Percentiles rank a stretch among this genome's conserved stretches.
Conservation (phyloP, 176 grass and related monocot species). For the Urochloa ruziziensis region DNA sequence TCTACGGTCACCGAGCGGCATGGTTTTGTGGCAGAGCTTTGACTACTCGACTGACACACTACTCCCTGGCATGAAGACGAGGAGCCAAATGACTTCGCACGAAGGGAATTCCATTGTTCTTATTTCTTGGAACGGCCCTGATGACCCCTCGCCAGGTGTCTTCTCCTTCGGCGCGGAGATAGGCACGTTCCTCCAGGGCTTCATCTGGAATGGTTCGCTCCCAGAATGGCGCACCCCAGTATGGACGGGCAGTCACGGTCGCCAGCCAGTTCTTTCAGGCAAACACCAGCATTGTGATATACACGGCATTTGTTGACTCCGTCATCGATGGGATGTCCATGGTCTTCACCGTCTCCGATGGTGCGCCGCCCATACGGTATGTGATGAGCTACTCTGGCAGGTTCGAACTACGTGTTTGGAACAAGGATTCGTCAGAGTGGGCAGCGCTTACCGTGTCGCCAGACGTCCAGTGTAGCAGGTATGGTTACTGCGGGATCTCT, state of each 20-base stretch:
- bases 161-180: slow-evolving; percentile 16
- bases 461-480: not conserved
- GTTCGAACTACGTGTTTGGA: not conserved
- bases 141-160: slow-evolving; percentile 26
- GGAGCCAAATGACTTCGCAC: not conserved
- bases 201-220: slow-evolving; percentile 15
- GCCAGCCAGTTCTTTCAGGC: not conserved
- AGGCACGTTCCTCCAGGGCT: not conserved
- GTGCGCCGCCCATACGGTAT: not conserved
- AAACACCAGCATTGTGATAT: not conserved
- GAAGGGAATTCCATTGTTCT: not conserved
- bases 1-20: not conserved
- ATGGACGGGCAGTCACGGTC: not conserved
- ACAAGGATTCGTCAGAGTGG: not conserved
- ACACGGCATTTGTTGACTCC: not conserved
- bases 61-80: slow-evolving; percentile 31
- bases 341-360: not conserved
- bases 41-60: slow-evolving; percentile 24
- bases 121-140: slow-evolving; percentile 30
- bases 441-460: rapidly evolving
- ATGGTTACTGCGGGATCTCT: not conserved
- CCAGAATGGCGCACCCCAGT: not conserved
- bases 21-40: slow-evolving; percentile 39
- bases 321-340: not conserved
- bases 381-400: slow-evolving; percentile 12